A percentile compares a stretch with the other conserved stretches of the same genome.
These are phyloP conservation scores for Isatis tinctoria DNA, from an alignment of 345 rosid species.

Conservation along the genomic window DNA sequence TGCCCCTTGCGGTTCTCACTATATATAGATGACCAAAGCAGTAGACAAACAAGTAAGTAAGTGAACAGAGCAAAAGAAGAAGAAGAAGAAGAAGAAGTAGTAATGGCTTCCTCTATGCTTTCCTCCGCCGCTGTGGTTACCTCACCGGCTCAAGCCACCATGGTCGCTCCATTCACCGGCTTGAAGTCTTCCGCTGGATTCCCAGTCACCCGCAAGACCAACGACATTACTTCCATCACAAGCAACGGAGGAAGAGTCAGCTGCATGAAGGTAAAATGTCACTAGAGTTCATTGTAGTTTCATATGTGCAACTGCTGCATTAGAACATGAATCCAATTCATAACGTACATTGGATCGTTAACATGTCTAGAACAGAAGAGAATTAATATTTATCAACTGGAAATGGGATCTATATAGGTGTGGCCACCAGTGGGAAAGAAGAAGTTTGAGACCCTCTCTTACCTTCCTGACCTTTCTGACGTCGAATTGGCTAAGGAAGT, in stretches of 20 bases:
- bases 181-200: constrained; percentile 41
- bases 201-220: constrained; percentile 46
- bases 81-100: not conserved
- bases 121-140: constrained; percentile 47
- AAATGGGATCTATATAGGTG: constrained; percentile 29
- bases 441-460: constrained; percentile 53
- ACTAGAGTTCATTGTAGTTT: not conserved
- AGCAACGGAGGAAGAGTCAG: constrained; percentile 49
- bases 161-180: constrained; percentile 56
- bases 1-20: not conserved
- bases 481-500: constrained; percentile 41
- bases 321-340: not conserved
- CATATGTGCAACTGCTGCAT: not conserved
- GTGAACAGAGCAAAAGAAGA: constrained; percentile 2
- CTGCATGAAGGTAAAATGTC: constrained; percentile 43
- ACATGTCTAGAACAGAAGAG: not conserved
- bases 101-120: constrained; percentile 60
- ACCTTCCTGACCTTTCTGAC: constrained; percentile 39
- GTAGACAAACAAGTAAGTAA: not conserved
- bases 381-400: not conserved
- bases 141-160: constrained; percentile 44
- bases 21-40: constrained; percentile 19
- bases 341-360: not conserved
- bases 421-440: constrained; percentile 45
- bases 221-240: constrained; percentile 45